These are phyloP conservation scores for Copromyces sp. DNA, from an alignment of 495 filamentous ascomycete species.

Conservation along the genomic window DNA sequence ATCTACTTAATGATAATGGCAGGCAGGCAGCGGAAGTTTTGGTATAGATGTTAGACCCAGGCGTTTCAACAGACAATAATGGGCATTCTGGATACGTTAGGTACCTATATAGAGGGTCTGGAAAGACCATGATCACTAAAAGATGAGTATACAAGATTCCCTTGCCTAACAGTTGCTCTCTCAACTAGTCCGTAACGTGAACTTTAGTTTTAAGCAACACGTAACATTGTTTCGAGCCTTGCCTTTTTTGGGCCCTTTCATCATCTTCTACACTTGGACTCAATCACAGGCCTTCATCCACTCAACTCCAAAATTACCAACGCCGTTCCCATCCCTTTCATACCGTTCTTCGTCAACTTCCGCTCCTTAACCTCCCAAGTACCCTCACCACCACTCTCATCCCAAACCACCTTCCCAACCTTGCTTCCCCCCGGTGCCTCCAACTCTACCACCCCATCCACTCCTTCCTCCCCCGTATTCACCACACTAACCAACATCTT, in stretches of 20 bases:
- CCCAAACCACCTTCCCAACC: conserved; percentile 8
- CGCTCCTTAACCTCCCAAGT: conserved; percentile 11
- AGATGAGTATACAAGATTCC: neutral
- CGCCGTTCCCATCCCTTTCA: conserved; percentile 17
- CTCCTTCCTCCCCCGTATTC: conserved; percentile 27
- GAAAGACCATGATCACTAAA: neutral
- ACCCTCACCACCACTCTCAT: conserved; percentile 15
- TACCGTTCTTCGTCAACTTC: conserved; percentile 8
- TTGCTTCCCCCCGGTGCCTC: conserved; percentile 4
- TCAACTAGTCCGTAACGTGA: neutral
- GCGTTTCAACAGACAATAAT: neutral
- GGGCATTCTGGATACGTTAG: neutral
- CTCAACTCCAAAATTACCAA: conserved; percentile 15
- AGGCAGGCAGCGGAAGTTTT: neutral
- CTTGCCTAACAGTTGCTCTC: neutral
- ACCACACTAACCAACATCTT: conserved; percentile 37
- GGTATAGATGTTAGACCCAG: neutral
- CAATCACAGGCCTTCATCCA: neutral
- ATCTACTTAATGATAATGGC: neutral
- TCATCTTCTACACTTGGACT: neutral
- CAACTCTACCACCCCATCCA: conserved; percentile 15
- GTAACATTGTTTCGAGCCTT: neutral
- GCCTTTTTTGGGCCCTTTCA: too few species aligned
- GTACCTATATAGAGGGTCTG: neutral
- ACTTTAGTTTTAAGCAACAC: neutral